Evolutionary conservation across 495 filamentous ascomycete species (phyloP).

Genomic region (Melanomma pulvis-pyrius): DNA sequence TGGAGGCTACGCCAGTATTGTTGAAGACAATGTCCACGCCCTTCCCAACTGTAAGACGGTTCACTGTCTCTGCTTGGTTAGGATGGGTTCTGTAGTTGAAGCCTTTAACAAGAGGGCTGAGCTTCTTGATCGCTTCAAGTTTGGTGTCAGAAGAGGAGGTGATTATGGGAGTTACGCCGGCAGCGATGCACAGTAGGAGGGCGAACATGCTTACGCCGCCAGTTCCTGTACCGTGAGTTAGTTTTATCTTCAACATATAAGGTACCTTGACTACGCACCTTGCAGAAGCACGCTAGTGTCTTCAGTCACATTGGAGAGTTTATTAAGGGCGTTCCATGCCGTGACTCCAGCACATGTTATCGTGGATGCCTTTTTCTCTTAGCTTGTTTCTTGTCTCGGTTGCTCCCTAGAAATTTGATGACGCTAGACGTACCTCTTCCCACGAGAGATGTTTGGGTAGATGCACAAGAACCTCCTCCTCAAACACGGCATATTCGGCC

Average conservation of each 20-base stretch:
- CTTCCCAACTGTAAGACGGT: conserved; percentile 39
- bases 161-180: conserved; percentile 44
- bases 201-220: conserved; percentile 41
- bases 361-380: conserved; percentile 42
- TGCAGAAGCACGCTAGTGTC: conserved; percentile 6
- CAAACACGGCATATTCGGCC: conserved; percentile 42
- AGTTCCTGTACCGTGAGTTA: conserved; percentile 27
- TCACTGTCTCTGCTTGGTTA: conserved; percentile 37
- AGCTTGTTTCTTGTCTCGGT: conserved; percentile 19
- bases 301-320: conserved; percentile 7
- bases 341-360: conserved; percentile 41
- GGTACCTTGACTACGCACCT: background rate
- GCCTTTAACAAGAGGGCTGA: conserved; percentile 4
- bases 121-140: conserved; percentile 33
- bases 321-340: conserved; percentile 38
- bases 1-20: conserved; percentile 14
- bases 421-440: conserved; percentile 12
- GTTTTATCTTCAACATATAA: background rate
- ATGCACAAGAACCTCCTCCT: conserved; percentile 39
- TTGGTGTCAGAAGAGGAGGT: conserved; percentile 48
- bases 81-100: conserved; percentile 42
- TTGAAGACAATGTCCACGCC: conserved; percentile 44
- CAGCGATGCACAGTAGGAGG: conserved; percentile 36
- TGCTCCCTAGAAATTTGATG: no score
- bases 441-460: conserved; percentile 31